Base-by-base conservation (phyloP, 129 eudicot species). In the Artemisia annua region DNA sequence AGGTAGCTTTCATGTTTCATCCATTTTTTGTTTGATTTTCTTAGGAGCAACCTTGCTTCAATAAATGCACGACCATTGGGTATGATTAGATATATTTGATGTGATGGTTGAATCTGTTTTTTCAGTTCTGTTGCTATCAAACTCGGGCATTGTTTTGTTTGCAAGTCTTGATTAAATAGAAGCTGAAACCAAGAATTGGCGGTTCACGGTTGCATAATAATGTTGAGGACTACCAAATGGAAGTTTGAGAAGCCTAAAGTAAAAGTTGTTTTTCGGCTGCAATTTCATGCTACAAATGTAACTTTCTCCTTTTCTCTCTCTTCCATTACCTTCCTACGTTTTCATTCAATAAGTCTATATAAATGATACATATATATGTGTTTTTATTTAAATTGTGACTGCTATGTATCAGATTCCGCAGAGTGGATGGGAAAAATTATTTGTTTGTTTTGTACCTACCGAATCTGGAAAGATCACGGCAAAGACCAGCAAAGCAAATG, bases 201-300 rank as follows among this genome's bases (percentile, higher is more conserved):
- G 22, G 80, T 64, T 56, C 69, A 82, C 82, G 88, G 73, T 87
- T 64, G 46, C 19, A 65, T 61, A 74, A 72, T 43, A 75, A 95
- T 95, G 99, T 95, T 89, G 76, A 88, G 96, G 85, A 71, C 68
- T 76, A 77, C 91, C 57, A 90, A 85, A 88, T 95, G 97, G 96
- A 95, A 95, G 85, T 88, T 87, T 80, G 99, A 95, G 83, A 95
- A 85, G 84, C 74, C 91, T 32, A 95, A 88, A 90, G 94, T 95
- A 51, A 95, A 95, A 90, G 99, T 90, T 28, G 99, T 95, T 58
- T 95, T 95, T 75, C 88, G 99, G 78, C 94, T 95, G 61, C 99
- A 95, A 73, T 95, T 90, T 80, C 91, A 95, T 82, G 97, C 99
- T 78, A 86, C 97, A 69, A 94, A 95, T 83, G 98, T 94, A 89